Conservation (phyloP, 345 rosid genomes). For the Eucalyptus globulus region DNA sequence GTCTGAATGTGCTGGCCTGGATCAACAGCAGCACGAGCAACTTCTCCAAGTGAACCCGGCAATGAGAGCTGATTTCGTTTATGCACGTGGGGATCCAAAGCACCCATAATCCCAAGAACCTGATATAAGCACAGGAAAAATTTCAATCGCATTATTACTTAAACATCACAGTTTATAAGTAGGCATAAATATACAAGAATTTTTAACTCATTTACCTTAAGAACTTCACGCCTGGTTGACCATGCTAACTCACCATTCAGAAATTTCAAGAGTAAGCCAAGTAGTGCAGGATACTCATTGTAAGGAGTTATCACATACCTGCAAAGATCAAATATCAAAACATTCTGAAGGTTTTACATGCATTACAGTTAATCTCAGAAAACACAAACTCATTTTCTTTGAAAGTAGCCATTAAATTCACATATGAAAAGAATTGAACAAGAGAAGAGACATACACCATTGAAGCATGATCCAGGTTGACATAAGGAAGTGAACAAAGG, state of each 20-base stretch:
- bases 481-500: not conserved
- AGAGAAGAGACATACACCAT: not conserved
- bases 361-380: not conserved
- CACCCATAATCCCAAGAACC: conserved; percentile 99
- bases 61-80: conserved; percentile 77
- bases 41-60: conserved; percentile 86
- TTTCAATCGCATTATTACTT: conserved; percentile 1
- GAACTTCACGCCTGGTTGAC: conserved; percentile 97
- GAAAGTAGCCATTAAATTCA: not conserved
- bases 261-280: conserved; percentile 90
- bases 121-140: conserved; percentile 13
- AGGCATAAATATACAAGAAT: not conserved
- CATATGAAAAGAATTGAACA: not conserved
- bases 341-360: not conserved
- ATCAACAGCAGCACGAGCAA: conserved; percentile 78
- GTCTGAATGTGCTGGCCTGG: conserved; percentile 88
- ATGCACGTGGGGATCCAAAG: conserved; percentile 93
- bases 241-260: conserved; percentile 92
- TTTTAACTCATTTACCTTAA: conserved; percentile 49
- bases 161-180: not conserved
- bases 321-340: not conserved
- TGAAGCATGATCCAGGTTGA: not conserved
- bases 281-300: conserved; percentile 82
- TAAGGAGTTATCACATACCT: conserved; percentile 97
- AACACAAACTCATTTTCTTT: not conserved